Percentiles rank a stretch among this genome's conserved stretches.
Conservation (phyloP, 768 basidiomycete species). For the Hydnomerulius pinastri region DNA sequence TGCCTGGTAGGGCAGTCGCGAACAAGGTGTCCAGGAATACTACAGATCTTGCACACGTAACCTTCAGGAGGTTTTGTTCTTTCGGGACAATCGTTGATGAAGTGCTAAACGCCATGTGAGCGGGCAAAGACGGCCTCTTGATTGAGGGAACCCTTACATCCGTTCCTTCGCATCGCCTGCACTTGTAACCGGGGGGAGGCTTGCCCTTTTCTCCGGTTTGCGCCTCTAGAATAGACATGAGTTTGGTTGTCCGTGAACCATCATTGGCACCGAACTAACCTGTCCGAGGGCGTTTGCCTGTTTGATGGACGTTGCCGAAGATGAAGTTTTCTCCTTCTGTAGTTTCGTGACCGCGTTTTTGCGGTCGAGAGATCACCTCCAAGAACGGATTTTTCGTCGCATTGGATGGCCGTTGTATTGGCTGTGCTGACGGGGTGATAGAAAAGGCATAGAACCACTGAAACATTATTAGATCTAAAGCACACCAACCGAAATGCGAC, state of each 20-base stretch:
- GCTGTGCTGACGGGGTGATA: constrained; percentile 57
- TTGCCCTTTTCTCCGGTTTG: constrained; percentile 48
- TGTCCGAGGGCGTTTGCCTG: constrained; percentile 56
- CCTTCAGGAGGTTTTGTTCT: constrained; percentile 75
- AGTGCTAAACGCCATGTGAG: constrained; percentile 52
- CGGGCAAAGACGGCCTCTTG: neutral
- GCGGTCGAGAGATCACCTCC: constrained; percentile 35
- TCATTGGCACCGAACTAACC: constrained; percentile 39
- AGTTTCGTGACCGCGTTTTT: constrained; percentile 57
- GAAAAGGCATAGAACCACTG: constrained; percentile 99
- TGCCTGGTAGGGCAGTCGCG: constrained; percentile 86
- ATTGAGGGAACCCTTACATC: constrained; percentile 50
- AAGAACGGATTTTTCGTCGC: constrained; percentile 72
- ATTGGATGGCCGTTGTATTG: constrained; percentile 55
- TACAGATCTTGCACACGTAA: constrained; percentile 87
- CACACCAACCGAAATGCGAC: constrained; percentile 28
- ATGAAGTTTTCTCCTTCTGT: constrained; percentile 62
- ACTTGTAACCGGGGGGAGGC: constrained; percentile 74
- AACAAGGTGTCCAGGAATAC: constrained; percentile 82
- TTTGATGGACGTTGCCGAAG: constrained; percentile 62
- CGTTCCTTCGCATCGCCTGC: constrained; percentile 71
- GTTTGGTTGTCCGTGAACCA: neutral
- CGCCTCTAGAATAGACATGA: constrained; percentile 9
- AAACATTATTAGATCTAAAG: constrained; percentile 9
- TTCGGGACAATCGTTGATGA: constrained; percentile 75